These are phyloP conservation scores for Penicillium sp. DNA, from an alignment of 2,329 filamentous ascomycete species.

Conservation along the genomic window DNA sequence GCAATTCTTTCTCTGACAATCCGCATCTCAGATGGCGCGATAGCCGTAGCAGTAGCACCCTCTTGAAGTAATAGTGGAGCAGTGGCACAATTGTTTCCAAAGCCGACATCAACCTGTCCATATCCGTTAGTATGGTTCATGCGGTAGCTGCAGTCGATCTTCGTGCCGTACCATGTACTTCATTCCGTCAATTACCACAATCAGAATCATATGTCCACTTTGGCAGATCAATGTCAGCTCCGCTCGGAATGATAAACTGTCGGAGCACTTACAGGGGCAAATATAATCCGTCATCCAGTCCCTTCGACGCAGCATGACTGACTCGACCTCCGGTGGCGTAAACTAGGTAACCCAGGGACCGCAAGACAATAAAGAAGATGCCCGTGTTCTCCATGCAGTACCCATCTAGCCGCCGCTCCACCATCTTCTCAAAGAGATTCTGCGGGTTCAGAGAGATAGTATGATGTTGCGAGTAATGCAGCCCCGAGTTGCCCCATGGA, in stretches of 20 bases:
- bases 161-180: constrained; percentile 37
- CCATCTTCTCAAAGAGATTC: constrained; percentile 53
- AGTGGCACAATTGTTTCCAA: constrained; percentile 61
- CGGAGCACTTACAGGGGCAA: constrained; percentile 43
- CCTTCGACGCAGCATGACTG: constrained; percentile 33
- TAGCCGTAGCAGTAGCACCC: constrained; percentile 36
- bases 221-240: not conserved
- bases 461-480: constrained; percentile 54
- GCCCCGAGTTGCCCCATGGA: constrained; percentile 56
- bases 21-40: constrained; percentile 57
- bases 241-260: not conserved
- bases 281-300: constrained; percentile 39
- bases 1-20: constrained; percentile 50
- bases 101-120: constrained; percentile 57
- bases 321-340: constrained; percentile 57
- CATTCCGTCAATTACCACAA: constrained; percentile 53
- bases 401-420: constrained; percentile 50
- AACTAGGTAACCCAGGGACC: constrained; percentile 51
- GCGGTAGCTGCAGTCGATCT: not conserved
- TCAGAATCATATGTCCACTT: constrained; percentile 58
- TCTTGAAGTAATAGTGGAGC: constrained; percentile 54
- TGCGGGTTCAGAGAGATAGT: constrained; percentile 50
- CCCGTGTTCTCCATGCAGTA: constrained; percentile 62
- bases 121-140: not conserved
- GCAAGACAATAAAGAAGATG: constrained; percentile 52